A percentile compares a stretch with the other conserved stretches of the same genome.
Evolutionary conservation across 2,329 filamentous ascomycete species (phyloP).

Genomic region (Onygenales sp.): DNA sequence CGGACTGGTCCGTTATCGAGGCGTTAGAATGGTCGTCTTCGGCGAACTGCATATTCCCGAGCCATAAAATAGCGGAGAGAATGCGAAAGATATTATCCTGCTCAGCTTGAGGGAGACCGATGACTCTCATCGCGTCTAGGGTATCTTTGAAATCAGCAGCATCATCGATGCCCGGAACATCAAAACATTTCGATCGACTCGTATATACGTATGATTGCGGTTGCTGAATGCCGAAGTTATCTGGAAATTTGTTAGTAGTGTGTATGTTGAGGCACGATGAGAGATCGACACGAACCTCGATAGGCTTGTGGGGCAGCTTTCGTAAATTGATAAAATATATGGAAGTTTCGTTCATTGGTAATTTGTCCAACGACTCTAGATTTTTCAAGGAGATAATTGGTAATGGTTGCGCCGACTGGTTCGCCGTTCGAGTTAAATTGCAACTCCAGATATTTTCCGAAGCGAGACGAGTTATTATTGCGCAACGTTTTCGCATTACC

Average conservation of each 20-base stretch:
- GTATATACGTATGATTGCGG: constrained; percentile 92
- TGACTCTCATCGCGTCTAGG: constrained; percentile 86
- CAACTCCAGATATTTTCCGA: constrained; percentile 96
- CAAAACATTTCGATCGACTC: constrained; percentile 85
- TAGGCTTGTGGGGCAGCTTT: constrained; percentile 87
- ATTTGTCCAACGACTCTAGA: constrained; percentile 93
- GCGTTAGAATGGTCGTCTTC: constrained; percentile 89
- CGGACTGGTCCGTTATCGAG: constrained; percentile 74
- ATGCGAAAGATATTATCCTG: constrained; percentile 97
- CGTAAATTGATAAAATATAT: constrained; percentile 98
- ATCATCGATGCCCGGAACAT: constrained; percentile 92
- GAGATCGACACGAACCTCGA: constrained; percentile 40
- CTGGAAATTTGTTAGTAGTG: constrained; percentile 22
- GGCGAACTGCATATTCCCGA: constrained; percentile 83
- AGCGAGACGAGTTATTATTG: constrained; percentile 98
- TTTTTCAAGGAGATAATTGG: constrained; percentile 95
- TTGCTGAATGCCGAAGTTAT: constrained; percentile 81
- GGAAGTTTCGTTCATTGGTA: constrained; percentile 90
- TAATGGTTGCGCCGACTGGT: constrained; percentile 92
- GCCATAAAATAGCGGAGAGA: constrained; percentile 83
- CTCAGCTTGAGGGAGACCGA: constrained; percentile 77
- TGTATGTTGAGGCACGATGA: neutral
- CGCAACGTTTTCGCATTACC: constrained; percentile 96
- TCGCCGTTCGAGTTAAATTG: constrained; percentile 90
- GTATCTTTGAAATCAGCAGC: constrained; percentile 81